These are phyloP conservation scores for Pseudogymnoascus sp. DNA, from an alignment of 2,329 filamentous ascomycete species.

Conservation along the genomic window DNA sequence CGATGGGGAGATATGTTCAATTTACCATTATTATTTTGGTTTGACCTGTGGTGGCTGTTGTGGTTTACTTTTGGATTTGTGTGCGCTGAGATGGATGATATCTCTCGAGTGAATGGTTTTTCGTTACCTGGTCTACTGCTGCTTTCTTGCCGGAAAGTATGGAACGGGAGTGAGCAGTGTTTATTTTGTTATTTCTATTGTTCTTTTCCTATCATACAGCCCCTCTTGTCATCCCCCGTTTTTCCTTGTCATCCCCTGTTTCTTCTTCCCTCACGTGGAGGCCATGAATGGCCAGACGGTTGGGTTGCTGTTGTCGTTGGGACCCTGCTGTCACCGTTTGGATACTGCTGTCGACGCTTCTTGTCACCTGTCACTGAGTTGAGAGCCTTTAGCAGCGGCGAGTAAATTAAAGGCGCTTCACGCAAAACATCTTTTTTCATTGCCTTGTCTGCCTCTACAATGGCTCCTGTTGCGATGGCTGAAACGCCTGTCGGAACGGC, in stretches of 20 bases:
- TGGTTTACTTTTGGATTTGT: neutral
- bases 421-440: no score
- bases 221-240: no score
- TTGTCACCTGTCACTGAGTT: no score
- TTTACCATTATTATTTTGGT: neutral
- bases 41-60: neutral
- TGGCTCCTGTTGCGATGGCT: no score
- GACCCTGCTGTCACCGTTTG: neutral
- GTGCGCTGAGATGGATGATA: neutral
- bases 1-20: neutral
- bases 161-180: neutral
- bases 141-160: neutral
- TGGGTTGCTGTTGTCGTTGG: neutral
- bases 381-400: no score
- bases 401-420: no score
- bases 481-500: no score
- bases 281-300: neutral
- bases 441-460: no score
- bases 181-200: no score
- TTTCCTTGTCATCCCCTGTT: no score
- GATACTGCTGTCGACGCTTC: neutral
- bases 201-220: no score
- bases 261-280: conserved; percentile 38
- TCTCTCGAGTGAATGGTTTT: neutral
- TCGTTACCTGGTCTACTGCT: neutral